phyloP scores from a whole-genome alignment of 2,329 filamentous ascomycete species.

The Huntiella moniliformis region DNA sequence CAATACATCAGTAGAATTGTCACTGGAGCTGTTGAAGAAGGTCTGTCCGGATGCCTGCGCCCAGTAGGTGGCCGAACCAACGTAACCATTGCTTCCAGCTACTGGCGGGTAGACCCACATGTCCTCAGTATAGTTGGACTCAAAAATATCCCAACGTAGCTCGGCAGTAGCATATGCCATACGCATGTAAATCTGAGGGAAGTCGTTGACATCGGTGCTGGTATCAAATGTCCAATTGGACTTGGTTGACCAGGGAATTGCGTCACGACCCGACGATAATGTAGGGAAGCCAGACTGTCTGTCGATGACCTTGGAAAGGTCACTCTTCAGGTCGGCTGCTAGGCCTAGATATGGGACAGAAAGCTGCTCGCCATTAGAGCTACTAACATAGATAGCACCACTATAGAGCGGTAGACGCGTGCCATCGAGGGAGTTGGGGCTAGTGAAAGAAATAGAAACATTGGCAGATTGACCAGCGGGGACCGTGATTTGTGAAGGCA shows the following conservation, averaged over 20 bases:
- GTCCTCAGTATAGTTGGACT: slow-evolving; percentile 21
- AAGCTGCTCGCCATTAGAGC: slow-evolving; percentile 22
- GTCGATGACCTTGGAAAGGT: slow-evolving; percentile 2
- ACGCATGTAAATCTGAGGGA: slow-evolving; percentile 13
- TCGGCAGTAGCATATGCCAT: slow-evolving; percentile 20
- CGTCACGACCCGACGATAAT: not conserved
- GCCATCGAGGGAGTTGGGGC: not conserved
- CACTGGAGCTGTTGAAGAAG: slow-evolving; percentile 1
- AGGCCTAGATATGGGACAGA: slow-evolving; percentile 23
- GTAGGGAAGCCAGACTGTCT: not conserved
- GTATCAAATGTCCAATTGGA: not conserved
- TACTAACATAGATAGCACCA: slow-evolving; percentile 24
- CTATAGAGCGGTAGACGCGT: slow-evolving; percentile 23
- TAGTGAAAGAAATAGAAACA: not conserved
- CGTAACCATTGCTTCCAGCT: slow-evolving; percentile 17
- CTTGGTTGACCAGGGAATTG: not conserved
- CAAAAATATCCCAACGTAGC: slow-evolving; percentile 22
- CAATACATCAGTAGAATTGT: not conserved
- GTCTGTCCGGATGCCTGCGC: not conserved
- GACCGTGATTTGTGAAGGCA: slow-evolving; percentile 13
- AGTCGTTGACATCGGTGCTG: slow-evolving; percentile 11
- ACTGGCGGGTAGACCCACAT: slow-evolving; percentile 25
- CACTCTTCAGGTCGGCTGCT: slow-evolving; percentile 1
- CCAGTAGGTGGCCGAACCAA: slow-evolving; percentile 21
- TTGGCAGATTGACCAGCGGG: slow-evolving; percentile 1